Base-by-base conservation (phyloP, 805 yeast species). In the Millerozyma miso region DNA sequence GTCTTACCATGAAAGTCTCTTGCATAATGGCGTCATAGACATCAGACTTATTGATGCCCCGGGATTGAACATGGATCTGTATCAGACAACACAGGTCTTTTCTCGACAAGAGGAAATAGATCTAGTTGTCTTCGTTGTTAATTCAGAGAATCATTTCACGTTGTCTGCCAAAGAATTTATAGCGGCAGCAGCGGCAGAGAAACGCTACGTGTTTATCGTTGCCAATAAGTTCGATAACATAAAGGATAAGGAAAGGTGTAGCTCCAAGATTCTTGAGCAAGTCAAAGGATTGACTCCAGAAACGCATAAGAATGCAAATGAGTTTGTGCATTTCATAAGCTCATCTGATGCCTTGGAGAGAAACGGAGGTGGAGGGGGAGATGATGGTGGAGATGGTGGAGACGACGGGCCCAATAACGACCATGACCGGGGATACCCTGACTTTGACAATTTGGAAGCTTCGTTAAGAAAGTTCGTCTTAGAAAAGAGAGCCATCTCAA, bases 51-150 rank as follows among this genome's bases (percentile, higher is more conserved):
- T 93, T 41, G 99, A 93, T 67, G 97, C 98, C 0, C 99, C 99
- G 0, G 99, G 99, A 0, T 72, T 93, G 43, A 93, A 93, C 60
- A 75, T 89, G 74, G 97, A 91, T 55, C 86, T 93, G 3, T 85
- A 84, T 53, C 96, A 88, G 60, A 93, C 99, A 0, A 87, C 96
- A 1, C 96, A 91, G 57, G 89, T 93, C 0, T 90, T 91, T 60
- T 85, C 97, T 1, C 79, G 97, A 46, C 98, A 93, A 67, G 98
- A 93, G 56, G 99, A 93, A 57, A 93, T 93, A 48, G 99, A 93
- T 60, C 73, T 93, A 50, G 96, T 93, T 3, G 91, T 93, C 1
- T 95, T 93, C 69, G 98, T 95, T 2, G 96, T 93, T 2, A 87
- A 85, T 60, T 95, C 99, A 0, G 98, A 90, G 56, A 95, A 93